Base-by-base conservation (phyloP, 164 flowering plant genomes). In the Vitis rotundifolia region DNA sequence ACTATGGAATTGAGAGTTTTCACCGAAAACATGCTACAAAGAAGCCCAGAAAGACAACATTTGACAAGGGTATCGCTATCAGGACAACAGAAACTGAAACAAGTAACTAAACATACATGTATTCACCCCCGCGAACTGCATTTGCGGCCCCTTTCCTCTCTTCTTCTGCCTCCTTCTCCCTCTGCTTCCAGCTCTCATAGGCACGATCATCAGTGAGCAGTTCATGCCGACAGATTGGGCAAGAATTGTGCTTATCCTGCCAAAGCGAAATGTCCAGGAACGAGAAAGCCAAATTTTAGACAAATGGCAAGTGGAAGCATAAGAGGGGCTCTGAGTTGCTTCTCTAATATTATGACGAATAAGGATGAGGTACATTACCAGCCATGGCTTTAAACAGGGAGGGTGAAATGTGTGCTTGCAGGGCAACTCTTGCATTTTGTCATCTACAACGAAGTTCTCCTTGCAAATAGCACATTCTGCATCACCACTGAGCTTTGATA, bases 331-430 rank as follows among this genome's bases (percentile, higher is more conserved):
- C 44, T 16, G 2, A 57, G 28, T 19, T 19, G 7, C 53, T 31
- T 16, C 26, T 31, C 49, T 19, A 44, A 6, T 12, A 56, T 14
- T 19, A 12, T 59, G 29, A 71, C 15, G 22, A 57, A 16, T 49
- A 3, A 49, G 44, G 44, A 11, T 6, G 47, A 68, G 59, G 14
- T 28, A 62, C 15, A 58, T 69, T 83, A 89, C 99, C 93, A 95
- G 97, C 99, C 99, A 95, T 53, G 98, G 98, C 83, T 93, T 95
- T 31, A 93, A 76, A 76, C 99, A 95, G 6, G 84, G 80, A 22
- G 96, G 97, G 77, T 95, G 99, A 70, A 87, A 95, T 54, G 86
- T 81, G 74, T 95, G 98, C 81, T 93, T 86, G 94, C 99, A 95
- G 13, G 99, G 99, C 79, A 95, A 82, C 77, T 93, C 98, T 78